A percentile compares a stretch with the other conserved stretches of the same genome.
Evolutionary conservation across 139 green algal species (phyloP).

Genomic region (Chlorella vulgaris): DNA sequence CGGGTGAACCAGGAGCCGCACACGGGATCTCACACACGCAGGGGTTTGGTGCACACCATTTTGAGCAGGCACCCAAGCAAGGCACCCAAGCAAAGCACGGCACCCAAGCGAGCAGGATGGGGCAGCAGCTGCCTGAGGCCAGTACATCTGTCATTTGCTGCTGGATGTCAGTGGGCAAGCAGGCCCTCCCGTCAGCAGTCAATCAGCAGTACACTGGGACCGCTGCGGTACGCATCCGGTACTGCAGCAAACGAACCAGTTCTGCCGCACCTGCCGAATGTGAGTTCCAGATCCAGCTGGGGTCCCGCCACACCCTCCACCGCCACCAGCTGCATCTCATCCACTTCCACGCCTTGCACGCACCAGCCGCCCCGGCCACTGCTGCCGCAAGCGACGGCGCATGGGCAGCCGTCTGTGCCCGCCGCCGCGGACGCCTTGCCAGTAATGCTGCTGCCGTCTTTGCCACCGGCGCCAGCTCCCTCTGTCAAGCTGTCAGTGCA

Average conservation of each 20-base stretch:
- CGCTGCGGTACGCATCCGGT: no score
- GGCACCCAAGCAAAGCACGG: no score
- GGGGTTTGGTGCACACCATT: not conserved
- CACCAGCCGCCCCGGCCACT: constrained; percentile 4
- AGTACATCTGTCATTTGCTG: no score
- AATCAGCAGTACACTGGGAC: no score
- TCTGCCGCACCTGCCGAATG: constrained; percentile 10
- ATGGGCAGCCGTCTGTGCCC: no score
- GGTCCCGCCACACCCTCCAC: not conserved
- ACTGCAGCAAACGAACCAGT: no score
- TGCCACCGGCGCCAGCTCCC: not conserved
- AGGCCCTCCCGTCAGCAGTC: no score
- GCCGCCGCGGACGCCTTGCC: not conserved
- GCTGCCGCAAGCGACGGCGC: not conserved
- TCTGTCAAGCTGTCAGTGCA: not conserved
- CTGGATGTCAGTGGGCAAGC: no score
- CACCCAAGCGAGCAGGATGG: no score
- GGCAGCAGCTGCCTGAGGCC: no score
- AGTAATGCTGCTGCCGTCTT: not conserved
- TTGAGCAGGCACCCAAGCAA: no score
- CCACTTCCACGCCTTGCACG: not conserved
- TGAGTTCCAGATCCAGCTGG: constrained; percentile 14
- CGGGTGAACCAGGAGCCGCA: not conserved
- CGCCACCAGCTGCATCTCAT: constrained; percentile 20
- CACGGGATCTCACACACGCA: not conserved